These are phyloP conservation scores for Metarhizium robertsii DNA, from an alignment of 2,329 filamentous ascomycete species.

Conservation along the genomic window DNA sequence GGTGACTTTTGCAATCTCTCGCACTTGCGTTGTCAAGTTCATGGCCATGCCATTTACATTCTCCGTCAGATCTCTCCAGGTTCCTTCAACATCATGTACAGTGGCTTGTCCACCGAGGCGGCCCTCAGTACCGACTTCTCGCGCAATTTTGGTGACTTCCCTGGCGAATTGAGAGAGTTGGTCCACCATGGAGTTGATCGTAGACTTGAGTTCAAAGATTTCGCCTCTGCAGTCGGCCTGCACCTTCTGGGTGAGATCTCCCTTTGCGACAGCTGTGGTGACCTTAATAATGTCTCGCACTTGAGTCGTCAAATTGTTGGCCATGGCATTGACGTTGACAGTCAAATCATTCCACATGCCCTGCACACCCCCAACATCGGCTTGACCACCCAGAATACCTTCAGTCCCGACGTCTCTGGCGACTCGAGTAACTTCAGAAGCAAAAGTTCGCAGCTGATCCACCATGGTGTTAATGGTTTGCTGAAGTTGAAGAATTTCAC, in stretches of 20 bases:
- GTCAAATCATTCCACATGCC: constrained; percentile 86
- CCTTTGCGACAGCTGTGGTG: constrained; percentile 63
- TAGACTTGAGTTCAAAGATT: constrained; percentile 90
- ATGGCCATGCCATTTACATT: constrained; percentile 98
- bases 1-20: constrained; percentile 94
- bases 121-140: constrained; percentile 94
- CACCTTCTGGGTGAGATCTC: constrained; percentile 94
- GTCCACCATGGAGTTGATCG: constrained; percentile 99
- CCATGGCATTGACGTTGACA: constrained; percentile 82
- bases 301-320: constrained; percentile 77
- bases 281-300: constrained; percentile 90
- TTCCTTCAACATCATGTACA: constrained; percentile 92
- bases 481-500: constrained; percentile 74
- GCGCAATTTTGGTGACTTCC: constrained; percentile 92
- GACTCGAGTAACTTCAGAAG: constrained; percentile 74
- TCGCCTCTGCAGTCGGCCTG: constrained; percentile 87
- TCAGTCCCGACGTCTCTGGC: constrained; percentile 78
- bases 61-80: constrained; percentile 91
- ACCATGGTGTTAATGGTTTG: constrained; percentile 89
- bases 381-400: constrained; percentile 73
- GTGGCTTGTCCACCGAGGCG: constrained; percentile 90
- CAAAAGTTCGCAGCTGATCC: constrained; percentile 74
- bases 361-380: constrained; percentile 73
- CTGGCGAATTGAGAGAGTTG: constrained; percentile 93
- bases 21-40: constrained; percentile 94